Base-by-base conservation (phyloP, 2,329 filamentous ascomycete genomes). In the Aspergillus sergii region DNA sequence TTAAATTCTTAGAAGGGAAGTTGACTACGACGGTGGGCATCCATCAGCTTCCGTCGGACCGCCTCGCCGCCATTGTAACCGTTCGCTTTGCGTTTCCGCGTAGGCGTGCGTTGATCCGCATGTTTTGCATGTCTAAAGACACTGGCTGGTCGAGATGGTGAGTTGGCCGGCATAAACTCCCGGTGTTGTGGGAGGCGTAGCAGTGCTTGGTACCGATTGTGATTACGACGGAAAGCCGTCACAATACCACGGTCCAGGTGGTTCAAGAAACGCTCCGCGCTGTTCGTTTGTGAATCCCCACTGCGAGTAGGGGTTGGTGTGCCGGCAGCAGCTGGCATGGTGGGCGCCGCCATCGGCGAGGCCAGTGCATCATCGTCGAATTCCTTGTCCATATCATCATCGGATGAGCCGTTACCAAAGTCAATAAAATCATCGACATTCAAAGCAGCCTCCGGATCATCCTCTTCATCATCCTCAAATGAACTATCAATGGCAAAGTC, bases 381-480 rank as follows among this genome's bases (percentile, higher is more conserved):
- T 21, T 75, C 78, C 46, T 83, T 81, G 26, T 68, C 88, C 86
- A 66, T 87, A 81, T 91, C 89, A 12, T 86, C 86, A 7, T 86
- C 87, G 0, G 85, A 85, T 5, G 84, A 83, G 23, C 81, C 82
- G 23, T 86, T 84, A 21, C 87, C 85, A 74, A 91, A 90, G 58
- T 88, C 85, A 68, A 94, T 87, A 65, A 94, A 91, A 72, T 94
- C 90, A 58, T 90, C 87, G 12, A 93, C 83, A 65, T 89, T 86
- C 61, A 81, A 77, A 19, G 91, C 79, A 60, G 83, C 83, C 69
- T 86, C 83, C 67, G 91, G 89, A 30, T 85, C 88, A 26, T 91
- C 88, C 55, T 90, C 89, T 23, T 85, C 84, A 19, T 88, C 86
- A 28, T 85, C 82, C 51, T 87, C 84, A 80, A 85, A 69, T 79